These are phyloP conservation scores for Trichosporon faecale DNA, from an alignment of 1,284 basidiomycete genomes.

Conservation along the genomic window DNA sequence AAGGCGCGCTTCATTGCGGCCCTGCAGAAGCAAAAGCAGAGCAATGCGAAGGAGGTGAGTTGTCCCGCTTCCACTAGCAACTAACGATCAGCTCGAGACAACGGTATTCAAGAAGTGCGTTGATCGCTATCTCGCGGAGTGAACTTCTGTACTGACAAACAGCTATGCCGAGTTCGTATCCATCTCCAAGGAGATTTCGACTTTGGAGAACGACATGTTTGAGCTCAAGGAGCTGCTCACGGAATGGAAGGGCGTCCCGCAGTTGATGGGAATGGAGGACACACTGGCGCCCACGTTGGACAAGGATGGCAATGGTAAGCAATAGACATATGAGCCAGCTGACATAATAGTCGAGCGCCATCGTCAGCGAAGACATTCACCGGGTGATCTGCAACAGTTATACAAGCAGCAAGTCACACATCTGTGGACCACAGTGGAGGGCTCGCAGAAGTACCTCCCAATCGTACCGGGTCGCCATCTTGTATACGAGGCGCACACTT, in stretches of 20 bases:
- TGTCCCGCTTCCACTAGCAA: slow-evolving; percentile 38
- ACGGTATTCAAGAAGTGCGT: slow-evolving; percentile 86
- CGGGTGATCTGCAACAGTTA: slow-evolving; percentile 86
- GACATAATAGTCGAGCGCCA: slow-evolving; percentile 56
- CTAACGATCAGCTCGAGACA: slow-evolving; percentile 36
- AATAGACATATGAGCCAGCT: slow-evolving; percentile 2
- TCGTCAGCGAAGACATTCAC: slow-evolving; percentile 76
- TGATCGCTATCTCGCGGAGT: background rate
- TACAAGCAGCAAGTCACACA: slow-evolving; percentile 92
- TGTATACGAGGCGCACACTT: slow-evolving; percentile 77
- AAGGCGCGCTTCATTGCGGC: slow-evolving; percentile 48
- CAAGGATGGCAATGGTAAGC: slow-evolving; percentile 44
- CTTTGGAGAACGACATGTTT: slow-evolving; percentile 95
- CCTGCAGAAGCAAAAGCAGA: slow-evolving; percentile 40
- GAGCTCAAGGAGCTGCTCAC: slow-evolving; percentile 90
- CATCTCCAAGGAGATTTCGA: slow-evolving; percentile 94
- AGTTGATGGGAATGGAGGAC: slow-evolving; percentile 83
- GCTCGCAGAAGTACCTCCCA: slow-evolving; percentile 93
- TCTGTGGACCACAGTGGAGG: slow-evolving; percentile 86
- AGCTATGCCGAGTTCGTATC: slow-evolving; percentile 95
- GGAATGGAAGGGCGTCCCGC: slow-evolving; percentile 93
- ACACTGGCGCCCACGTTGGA: slow-evolving; percentile 45
- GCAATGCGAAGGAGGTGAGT: slow-evolving; percentile 42
- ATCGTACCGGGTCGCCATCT: slow-evolving; percentile 86
- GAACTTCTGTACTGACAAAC: background rate